These are phyloP conservation scores for Lithohypha guttulata DNA, from an alignment of 2,329 filamentous ascomycete genomes.

Conservation along the genomic window DNA sequence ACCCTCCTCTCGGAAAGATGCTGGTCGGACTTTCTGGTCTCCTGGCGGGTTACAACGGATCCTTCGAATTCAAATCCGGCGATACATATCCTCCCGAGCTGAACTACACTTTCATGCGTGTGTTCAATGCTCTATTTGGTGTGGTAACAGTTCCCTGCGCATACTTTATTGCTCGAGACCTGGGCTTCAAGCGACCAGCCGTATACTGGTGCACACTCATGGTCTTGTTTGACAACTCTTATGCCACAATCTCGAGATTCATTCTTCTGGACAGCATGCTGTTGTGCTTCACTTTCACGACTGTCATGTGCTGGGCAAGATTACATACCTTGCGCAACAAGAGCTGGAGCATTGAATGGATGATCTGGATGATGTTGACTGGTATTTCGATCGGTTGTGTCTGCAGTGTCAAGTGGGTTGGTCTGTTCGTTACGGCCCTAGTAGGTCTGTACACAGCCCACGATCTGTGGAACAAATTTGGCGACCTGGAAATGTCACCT, in stretches of 20 bases:
- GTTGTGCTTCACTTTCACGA: slow-evolving; percentile 95
- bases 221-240: slow-evolving; percentile 98
- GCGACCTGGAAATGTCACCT: slow-evolving; percentile 81
- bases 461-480: slow-evolving; percentile 97
- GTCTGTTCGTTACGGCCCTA: slow-evolving; percentile 86
- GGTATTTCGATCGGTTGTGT: slow-evolving; percentile 95
- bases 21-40: slow-evolving; percentile 93
- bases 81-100: slow-evolving; percentile 88
- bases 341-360: slow-evolving; percentile 87
- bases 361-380: slow-evolving; percentile 84
- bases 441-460: slow-evolving; percentile 93
- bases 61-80: slow-evolving; percentile 98
- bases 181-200: slow-evolving; percentile 73
- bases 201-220: slow-evolving; percentile 94
- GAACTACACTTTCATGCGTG: slow-evolving; percentile 96
- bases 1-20: slow-evolving; percentile 96
- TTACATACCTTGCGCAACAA: slow-evolving; percentile 81
- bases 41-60: slow-evolving; percentile 94
- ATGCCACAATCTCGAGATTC: slow-evolving; percentile 96
- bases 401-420: slow-evolving; percentile 97
- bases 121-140: slow-evolving; percentile 93
- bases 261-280: slow-evolving; percentile 98
- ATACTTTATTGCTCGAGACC: slow-evolving; percentile 86
- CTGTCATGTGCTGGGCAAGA: slow-evolving; percentile 91
- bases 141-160: slow-evolving; percentile 85